A percentile compares a stretch with the other conserved stretches of the same genome.
Conservation (phyloP, 495 filamentous ascomycete genomes). For the Podospora pseudoanserina region DNA sequence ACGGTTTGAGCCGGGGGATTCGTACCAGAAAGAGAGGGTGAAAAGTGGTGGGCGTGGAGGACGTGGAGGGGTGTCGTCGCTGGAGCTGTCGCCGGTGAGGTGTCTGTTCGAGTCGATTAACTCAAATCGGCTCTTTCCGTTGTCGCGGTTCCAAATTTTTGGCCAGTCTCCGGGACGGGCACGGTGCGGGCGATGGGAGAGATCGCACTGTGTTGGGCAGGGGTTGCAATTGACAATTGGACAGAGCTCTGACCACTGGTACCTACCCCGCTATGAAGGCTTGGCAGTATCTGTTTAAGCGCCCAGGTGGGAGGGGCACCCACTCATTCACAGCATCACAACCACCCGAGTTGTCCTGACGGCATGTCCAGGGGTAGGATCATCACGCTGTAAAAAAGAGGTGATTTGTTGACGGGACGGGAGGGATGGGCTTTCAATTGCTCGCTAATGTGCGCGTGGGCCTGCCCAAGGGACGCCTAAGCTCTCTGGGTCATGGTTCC, state of each 20-base stretch:
- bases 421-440: background rate
- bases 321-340: background rate
- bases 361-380: slow-evolving; percentile 17
- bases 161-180: slow-evolving; percentile 7
- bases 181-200: background rate
- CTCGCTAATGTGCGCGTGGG: slow-evolving; percentile 10
- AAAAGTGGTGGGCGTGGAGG: background rate
- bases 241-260: background rate
- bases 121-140: slow-evolving; percentile 18
- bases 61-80: background rate
- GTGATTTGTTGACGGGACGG: slow-evolving; percentile 21
- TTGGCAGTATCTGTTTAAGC: background rate
- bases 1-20: background rate
- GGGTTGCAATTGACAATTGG: background rate
- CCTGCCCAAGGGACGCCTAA: slow-evolving; percentile 5
- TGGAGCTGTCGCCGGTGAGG: slow-evolving; percentile 6
- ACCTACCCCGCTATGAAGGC: slow-evolving; percentile 8
- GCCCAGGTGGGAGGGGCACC: background rate
- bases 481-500: slow-evolving; percentile 16
- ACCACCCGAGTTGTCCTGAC: background rate
- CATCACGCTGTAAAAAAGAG: slow-evolving; percentile 7
- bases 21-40: background rate
- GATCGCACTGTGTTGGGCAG: background rate
- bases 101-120: background rate
- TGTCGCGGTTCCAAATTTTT: slow-evolving; percentile 15